Evolutionary conservation across 768 basidiomycete genomes (phyloP).

Genomic region (Fomitopsis pulvina): DNA sequence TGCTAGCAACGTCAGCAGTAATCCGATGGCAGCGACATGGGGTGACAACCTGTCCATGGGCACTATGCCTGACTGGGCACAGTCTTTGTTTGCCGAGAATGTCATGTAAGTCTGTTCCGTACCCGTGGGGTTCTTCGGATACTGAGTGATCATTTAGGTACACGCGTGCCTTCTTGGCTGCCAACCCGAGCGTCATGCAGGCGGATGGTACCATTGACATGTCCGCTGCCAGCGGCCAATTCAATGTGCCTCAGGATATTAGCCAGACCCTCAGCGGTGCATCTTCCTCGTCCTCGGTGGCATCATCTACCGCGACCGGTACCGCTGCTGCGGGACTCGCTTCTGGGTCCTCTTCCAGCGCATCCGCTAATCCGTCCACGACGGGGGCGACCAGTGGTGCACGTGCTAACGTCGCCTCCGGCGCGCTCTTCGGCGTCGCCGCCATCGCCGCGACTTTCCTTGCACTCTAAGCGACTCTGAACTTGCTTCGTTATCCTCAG

Average conservation of each 20-base stretch:
- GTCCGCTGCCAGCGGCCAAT: constrained; percentile 26
- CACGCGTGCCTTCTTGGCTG: constrained; percentile 37
- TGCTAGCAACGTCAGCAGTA: constrained; percentile 39
- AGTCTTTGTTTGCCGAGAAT: constrained; percentile 46
- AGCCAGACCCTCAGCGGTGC: constrained; percentile 13
- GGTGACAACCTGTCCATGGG: constrained; percentile 56
- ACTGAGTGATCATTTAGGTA: constrained; percentile 21
- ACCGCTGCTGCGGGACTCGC: constrained; percentile 17
- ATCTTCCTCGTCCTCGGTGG: constrained; percentile 16
- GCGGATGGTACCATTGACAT: constrained; percentile 48
- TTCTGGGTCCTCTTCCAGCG: constrained; percentile 12
- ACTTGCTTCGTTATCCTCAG: neutral
- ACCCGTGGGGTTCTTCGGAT: neutral
- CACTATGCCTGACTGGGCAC: constrained; percentile 48
- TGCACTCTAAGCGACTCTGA: constrained; percentile 15
- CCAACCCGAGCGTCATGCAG: constrained; percentile 45
- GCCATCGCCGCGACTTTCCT: constrained; percentile 41
- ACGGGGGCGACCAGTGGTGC: constrained; percentile 35
- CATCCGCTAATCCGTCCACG: constrained; percentile 10
- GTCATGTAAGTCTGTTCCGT: constrained; percentile 28
- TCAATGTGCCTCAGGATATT: constrained; percentile 15
- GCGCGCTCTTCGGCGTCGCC: constrained; percentile 40
- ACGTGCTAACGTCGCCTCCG: constrained; percentile 39
- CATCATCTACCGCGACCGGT: constrained; percentile 18
- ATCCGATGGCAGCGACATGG: constrained; percentile 46